These are phyloP conservation scores for Sarocladiaceae sp. DNA, from an alignment of 2,329 filamentous ascomycete genomes.

Conservation along the genomic window DNA sequence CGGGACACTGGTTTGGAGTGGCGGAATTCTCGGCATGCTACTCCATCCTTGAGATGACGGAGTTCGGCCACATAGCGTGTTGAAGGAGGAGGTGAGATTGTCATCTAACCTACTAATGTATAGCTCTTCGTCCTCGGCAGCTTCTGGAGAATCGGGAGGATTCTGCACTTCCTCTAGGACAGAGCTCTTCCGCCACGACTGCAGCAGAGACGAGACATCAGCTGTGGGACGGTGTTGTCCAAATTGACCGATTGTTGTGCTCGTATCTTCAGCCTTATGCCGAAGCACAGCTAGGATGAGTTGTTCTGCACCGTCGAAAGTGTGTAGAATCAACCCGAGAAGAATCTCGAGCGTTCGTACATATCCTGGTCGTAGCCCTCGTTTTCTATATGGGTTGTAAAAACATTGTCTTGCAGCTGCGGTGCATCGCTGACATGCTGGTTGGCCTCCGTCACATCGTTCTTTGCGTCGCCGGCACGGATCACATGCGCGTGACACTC, in stretches of 20 bases:
- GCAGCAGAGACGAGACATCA: background rate
- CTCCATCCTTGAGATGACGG: no score
- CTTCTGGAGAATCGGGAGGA: conserved; percentile 2
- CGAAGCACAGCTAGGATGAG: conserved; percentile 3
- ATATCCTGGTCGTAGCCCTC: conserved; percentile 12
- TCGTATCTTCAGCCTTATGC: background rate
- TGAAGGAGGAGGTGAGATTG: background rate
- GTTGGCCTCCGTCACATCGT: conserved; percentile 64
- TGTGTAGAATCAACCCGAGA: conserved; percentile 11
- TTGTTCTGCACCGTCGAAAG: conserved; percentile 8
- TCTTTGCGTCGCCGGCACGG: conserved; percentile 59
- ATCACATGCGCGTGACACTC: conserved; percentile 61
- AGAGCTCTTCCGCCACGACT: conserved; percentile 10
- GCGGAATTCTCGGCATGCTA: no score
- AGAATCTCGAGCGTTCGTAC: conserved; percentile 11
- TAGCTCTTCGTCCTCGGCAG: conserved; percentile 10
- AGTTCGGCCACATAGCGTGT: background rate
- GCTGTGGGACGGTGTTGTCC: background rate
- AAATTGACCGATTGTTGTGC: background rate
- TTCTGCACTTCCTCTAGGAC: conserved; percentile 6
- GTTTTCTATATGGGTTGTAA: conserved; percentile 12
- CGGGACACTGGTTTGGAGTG: no score
- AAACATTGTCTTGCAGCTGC: conserved; percentile 30
- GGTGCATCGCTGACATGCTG: conserved; percentile 59
- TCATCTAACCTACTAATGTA: conserved; percentile 1